phyloP scores from a whole-genome alignment of 306 rosid species.

The Dicorynia guianensis region DNA sequence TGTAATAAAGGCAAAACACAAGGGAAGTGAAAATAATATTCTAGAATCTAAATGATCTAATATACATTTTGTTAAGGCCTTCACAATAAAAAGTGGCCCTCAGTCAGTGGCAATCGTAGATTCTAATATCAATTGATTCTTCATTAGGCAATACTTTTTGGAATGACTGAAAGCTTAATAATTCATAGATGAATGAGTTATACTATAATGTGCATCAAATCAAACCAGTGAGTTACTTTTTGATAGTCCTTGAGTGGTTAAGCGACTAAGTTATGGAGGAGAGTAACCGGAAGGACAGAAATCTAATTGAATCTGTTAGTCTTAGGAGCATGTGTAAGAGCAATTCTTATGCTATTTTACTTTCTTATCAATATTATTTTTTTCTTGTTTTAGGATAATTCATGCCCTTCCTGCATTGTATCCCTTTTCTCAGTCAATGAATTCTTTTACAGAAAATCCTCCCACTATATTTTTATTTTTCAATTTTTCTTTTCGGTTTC shows the following conservation, averaged over 20 bases:
- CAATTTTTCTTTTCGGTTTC: too few species aligned
- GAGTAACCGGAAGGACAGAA: constrained; percentile 6
- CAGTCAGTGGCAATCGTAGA: neutral
- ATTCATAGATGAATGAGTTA: neutral
- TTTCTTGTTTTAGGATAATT: too few species aligned
- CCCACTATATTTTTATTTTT: neutral
- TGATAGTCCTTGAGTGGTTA: neutral
- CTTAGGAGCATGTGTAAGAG: neutral
- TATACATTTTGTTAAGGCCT: neutral
- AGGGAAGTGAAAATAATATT: too few species aligned
- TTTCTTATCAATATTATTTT: too few species aligned
- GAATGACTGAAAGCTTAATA: too few species aligned
- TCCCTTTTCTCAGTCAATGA: too few species aligned
- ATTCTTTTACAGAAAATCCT: too few species aligned
- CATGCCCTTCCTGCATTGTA: too few species aligned
- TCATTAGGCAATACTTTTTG: neutral
- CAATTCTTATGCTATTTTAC: neutral
- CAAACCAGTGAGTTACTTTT: neutral
- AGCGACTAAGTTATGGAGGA: neutral
- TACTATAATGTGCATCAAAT: too few species aligned
- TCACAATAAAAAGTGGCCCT: neutral
- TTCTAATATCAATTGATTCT: too few species aligned
- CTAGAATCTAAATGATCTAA: neutral
- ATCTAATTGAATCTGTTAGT: neutral
- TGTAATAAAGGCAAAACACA: too few species aligned